These are phyloP conservation scores for Boletus sp. DNA, from an alignment of 768 basidiomycete species.

Conservation along the genomic window DNA sequence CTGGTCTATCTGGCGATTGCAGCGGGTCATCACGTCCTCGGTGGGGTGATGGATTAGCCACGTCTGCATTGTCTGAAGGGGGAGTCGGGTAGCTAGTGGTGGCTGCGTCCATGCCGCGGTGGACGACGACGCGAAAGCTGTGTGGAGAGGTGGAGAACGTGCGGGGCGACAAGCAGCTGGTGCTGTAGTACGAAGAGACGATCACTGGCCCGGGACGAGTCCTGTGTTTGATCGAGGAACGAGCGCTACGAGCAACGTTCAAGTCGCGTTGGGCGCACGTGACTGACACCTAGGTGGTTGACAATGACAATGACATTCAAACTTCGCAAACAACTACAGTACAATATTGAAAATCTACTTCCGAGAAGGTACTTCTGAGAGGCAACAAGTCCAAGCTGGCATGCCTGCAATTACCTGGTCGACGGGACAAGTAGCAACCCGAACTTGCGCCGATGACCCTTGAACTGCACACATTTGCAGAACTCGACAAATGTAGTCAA, in stretches of 20 bases:
- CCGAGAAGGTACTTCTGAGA: neutral
- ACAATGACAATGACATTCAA: neutral
- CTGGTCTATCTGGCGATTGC: conserved; percentile 52
- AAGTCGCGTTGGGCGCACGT: conserved; percentile 33
- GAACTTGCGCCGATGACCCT: neutral
- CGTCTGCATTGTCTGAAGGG: conserved; percentile 38
- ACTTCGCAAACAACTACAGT: neutral
- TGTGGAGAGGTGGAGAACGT: neutral
- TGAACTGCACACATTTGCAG: neutral
- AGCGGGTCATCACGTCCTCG: conserved; percentile 51
- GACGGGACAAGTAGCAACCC: neutral
- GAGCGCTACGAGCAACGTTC: conserved; percentile 16
- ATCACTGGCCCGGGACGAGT: neutral
- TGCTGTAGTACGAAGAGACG: neutral
- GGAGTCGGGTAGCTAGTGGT: conserved; percentile 27
- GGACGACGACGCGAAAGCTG: neutral
- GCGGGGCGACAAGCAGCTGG: neutral
- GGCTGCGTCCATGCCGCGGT: conserved; percentile 19
- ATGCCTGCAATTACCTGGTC: neutral
- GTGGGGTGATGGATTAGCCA: conserved; percentile 42
- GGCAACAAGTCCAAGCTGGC: neutral
- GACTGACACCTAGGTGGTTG: conserved; percentile 11
- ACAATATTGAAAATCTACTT: conserved; percentile 8
- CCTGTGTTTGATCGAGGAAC: conserved; percentile 18
- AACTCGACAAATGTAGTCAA: neutral